Conservation (phyloP, 2,329 filamentous ascomycete genomes). For the Colletotrichum sp. region DNA sequence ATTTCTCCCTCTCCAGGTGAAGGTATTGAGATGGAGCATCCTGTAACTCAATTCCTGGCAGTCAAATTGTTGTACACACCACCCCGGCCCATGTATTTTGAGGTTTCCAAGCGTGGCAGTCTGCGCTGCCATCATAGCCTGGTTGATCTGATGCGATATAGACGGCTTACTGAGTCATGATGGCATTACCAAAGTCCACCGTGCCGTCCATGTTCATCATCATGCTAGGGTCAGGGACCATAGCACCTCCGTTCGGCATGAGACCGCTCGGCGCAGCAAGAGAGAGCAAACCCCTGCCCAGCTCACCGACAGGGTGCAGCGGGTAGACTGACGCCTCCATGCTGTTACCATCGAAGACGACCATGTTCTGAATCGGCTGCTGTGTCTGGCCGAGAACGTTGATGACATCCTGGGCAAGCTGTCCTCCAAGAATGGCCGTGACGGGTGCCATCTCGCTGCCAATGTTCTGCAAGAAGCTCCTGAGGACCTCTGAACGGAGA, state of each 20-base stretch:
- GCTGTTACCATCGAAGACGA: constrained; percentile 86
- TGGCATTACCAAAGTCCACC: constrained; percentile 15
- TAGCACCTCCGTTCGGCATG: constrained; percentile 15
- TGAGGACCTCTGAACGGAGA: constrained; percentile 73
- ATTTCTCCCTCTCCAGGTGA: neutral
- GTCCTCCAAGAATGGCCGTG: constrained; percentile 85
- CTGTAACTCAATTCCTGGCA: neutral
- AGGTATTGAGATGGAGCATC: neutral
- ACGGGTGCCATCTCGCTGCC: constrained; percentile 86
- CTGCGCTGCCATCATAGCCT: neutral
- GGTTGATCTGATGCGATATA: neutral
- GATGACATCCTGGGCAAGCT: constrained; percentile 95
- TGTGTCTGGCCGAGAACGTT: constrained; percentile 91
- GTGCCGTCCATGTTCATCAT: constrained; percentile 22
- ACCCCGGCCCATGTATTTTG: neutral
- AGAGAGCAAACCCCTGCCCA: constrained; percentile 55
- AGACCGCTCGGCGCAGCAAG: constrained; percentile 18
- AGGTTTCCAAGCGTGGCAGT: neutral
- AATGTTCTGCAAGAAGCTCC: constrained; percentile 86
- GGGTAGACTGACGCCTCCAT: constrained; percentile 82
- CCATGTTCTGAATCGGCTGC: constrained; percentile 94
- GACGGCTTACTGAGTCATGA: constrained; percentile 16
- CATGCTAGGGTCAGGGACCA: constrained; percentile 17
- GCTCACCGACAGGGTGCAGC: constrained; percentile 71
- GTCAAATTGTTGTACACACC: neutral